Evolutionary conservation across 225 moss, liverwort and hornwort genomes (phyloP).

Genomic region (Bryum argenteum): DNA sequence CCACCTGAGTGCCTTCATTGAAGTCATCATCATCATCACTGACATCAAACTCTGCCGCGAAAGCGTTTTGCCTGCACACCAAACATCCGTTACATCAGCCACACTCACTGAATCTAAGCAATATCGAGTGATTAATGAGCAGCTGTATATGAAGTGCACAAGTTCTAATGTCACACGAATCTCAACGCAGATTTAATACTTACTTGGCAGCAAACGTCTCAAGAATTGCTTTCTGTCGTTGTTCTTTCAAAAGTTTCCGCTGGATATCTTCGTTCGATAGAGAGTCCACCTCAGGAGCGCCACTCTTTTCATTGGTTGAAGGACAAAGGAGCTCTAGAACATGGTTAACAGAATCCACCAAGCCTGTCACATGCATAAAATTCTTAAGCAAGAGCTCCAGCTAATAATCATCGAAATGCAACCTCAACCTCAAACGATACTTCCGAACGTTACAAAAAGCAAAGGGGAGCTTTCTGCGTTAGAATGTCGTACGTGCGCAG

Average conservation of each 20-base stretch:
- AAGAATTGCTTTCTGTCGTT: conserved; percentile 82
- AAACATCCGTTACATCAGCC: conserved; percentile 17
- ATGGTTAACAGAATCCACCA: conserved; percentile 81
- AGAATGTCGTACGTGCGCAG: conserved; percentile 67
- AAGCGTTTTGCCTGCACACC: conserved; percentile 73
- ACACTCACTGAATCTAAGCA: conserved; percentile 9
- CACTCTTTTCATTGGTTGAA: conserved; percentile 45
- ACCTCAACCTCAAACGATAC: background rate
- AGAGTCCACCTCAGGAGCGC: conserved; percentile 40
- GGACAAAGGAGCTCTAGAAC: conserved; percentile 62
- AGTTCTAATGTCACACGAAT: conserved; percentile 2
- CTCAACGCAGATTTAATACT: conserved; percentile 10
- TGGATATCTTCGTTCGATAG: conserved; percentile 57
- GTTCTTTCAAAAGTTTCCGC: conserved; percentile 69
- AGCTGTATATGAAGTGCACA: background rate
- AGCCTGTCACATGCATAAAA: conserved; percentile 52
- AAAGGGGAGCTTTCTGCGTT: conserved; percentile 13
- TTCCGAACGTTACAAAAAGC: background rate
- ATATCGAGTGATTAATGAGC: background rate
- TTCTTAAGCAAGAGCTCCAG: background rate
- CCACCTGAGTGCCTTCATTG: conserved; percentile 33
- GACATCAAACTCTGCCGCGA: conserved; percentile 56
- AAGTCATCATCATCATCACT: conserved; percentile 43
- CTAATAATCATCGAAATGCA: conserved; percentile 14
- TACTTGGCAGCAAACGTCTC: conserved; percentile 90